These are phyloP conservation scores for Yamadazyma membranifaciens DNA, from an alignment of 1,139 yeast genomes.

Conservation along the genomic window DNA sequence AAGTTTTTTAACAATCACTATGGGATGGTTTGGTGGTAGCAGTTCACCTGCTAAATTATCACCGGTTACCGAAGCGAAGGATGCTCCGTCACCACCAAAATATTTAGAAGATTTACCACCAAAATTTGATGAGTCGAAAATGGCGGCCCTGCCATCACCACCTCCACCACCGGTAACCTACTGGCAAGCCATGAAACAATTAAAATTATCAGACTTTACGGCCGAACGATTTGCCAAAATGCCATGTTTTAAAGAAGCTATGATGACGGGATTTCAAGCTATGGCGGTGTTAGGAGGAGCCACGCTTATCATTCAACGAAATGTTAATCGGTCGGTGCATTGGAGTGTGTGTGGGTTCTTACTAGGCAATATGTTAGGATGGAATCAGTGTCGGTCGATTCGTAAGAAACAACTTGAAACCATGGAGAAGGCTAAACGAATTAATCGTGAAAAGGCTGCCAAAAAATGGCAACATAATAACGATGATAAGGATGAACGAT, in stretches of 20 bases:
- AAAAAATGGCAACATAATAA: conserved; percentile 25
- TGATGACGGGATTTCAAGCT: conserved; percentile 82
- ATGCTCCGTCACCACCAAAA: conserved; percentile 16
- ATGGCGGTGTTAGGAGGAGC: conserved; percentile 77
- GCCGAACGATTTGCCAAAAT: conserved; percentile 55
- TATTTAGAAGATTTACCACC: conserved; percentile 42
- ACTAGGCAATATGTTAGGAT: conserved; percentile 77
- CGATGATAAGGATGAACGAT: conserved; percentile 21
- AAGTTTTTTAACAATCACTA: conserved; percentile 9
- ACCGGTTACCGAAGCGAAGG: conserved; percentile 22
- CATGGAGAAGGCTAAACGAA: conserved; percentile 59
- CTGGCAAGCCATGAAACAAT: conserved; percentile 29
- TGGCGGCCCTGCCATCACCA: conserved; percentile 7
- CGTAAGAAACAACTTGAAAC: conserved; percentile 62
- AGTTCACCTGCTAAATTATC: conserved; percentile 27
- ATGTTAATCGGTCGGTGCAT: conserved; percentile 60
- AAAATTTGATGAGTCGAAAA: conserved; percentile 41
- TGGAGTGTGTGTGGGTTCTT: conserved; percentile 85
- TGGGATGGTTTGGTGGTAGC: conserved; percentile 33
- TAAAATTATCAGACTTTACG: conserved; percentile 53
- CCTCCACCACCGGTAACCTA: conserved; percentile 13
- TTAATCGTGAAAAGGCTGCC: conserved; percentile 37
- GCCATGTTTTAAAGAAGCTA: conserved; percentile 91
- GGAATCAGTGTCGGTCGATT: conserved; percentile 87
- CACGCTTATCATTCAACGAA: conserved; percentile 66